Evolutionary conservation across 2,329 filamentous ascomycete genomes (phyloP), one percentile per base, ranked within the genome.

Genomic region (Fusarium sp.): DNA sequence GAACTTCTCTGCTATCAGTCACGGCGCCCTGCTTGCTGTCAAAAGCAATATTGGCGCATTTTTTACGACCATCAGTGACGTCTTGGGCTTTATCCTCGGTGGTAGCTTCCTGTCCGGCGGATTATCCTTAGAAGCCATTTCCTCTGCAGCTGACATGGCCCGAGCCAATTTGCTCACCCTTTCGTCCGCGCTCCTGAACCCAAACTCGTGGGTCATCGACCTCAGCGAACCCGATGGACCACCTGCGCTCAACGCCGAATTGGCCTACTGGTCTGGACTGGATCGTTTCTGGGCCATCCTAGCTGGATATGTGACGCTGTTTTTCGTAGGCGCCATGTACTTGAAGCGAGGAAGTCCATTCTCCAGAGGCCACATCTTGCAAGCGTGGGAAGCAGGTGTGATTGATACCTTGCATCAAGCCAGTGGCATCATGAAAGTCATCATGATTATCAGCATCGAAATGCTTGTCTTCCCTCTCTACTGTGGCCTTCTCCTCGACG

Each of bases 381-480:
- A 89, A 63, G 88, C 89, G 34, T 89, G 87, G 86, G 95, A 98
- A 78, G 92, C 91, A 27, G 88, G 91, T 8, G 80, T 98, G 43
- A 91, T 95, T 27, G 95, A 98, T 68, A 87, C 91, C 2, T 86
- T 99, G 23, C 91, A 94, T 68, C 97, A 99, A 85, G 96, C 96
- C 50, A 97, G 96, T 43, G 96, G 97, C 13, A 95, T 99, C 10
- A 90, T 98, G 86, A 99, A 99, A 80, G 96, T 99, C 23, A 97
- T 99, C 53, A 84, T 98, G 65, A 98, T 99, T 75, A 99, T 99
- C 71, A 96, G 95, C 70, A 99, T 99, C 74, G 96, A 99, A 82
- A 99, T 99, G 96, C 90, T 99, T 37, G 90, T 95, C 7, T 99
- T 99, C 77, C 96, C 96, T 1, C 86, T 99, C 2, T 99, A 99